Evolutionary conservation across 164 flowering plant genomes (phyloP).

Genomic region (Macadamia tetraphylla): DNA sequence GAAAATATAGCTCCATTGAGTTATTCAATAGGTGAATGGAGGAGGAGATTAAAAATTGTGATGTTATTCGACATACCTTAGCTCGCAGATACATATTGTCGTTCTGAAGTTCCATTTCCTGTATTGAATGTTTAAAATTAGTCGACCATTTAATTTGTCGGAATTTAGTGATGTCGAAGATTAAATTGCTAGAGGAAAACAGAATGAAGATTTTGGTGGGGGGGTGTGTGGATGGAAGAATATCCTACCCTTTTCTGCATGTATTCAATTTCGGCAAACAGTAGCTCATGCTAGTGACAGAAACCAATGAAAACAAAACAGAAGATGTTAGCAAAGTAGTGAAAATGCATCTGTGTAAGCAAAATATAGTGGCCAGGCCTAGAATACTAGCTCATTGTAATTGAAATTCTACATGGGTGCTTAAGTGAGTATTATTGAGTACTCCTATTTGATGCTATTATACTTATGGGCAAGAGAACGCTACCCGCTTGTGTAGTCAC

Average conservation of each 20-base stretch:
- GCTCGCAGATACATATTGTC: slow-evolving; percentile 50
- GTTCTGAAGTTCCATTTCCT: slow-evolving; percentile 67
- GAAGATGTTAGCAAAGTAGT: neutral
- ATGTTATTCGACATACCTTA: slow-evolving; percentile 35
- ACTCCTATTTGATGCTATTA: too few species aligned
- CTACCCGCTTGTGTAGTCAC: too few species aligned
- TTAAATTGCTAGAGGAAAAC: neutral
- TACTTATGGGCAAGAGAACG: too few species aligned
- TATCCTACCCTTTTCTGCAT: slow-evolving; percentile 67
- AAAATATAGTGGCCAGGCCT: too few species aligned
- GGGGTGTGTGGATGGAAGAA: neutral
- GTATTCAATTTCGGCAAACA: slow-evolving; percentile 67
- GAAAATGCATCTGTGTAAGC: neutral
- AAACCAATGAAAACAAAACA: neutral
- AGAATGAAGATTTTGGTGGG: neutral
- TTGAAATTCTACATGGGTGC: too few species aligned
- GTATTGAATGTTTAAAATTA: neutral
- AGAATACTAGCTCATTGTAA: too few species aligned
- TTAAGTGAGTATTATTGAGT: too few species aligned
- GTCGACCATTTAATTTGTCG: neutral
- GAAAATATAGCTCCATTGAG: too few species aligned
- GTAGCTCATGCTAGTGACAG: slow-evolving; percentile 53
- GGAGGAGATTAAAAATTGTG: too few species aligned
- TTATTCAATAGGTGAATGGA: too few species aligned
- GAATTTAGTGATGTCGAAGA: neutral